Base-by-base conservation (phyloP, 768 basidiomycete species). In the Gloeophyllum trabeum region DNA sequence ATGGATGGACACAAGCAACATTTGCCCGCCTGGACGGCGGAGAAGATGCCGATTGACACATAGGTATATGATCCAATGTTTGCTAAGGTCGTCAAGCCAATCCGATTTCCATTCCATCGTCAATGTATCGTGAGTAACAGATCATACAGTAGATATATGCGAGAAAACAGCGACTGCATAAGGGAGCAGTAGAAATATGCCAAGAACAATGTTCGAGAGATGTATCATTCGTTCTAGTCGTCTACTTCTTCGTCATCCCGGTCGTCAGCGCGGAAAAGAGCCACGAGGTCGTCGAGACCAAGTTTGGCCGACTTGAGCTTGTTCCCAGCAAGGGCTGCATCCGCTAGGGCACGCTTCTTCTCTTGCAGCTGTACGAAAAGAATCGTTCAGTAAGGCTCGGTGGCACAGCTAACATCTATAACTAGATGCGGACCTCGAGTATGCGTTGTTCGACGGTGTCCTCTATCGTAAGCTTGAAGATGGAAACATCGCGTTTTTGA, bases 401-500 rank as follows among this genome's bases (percentile, higher is more conserved):
- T 30, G 28, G 28, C 28, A 30, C 28, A 30, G 28, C 28, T 30
- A 7, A 30, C 28, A 30, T 7, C 28, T 16, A n/a, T n/a, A n/a
- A n/a, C n/a, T n/a, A n/a, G n/a, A n/a, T n/a, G 10, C 28, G 28
- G 16, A 86, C 85, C 51, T 64, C 65, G 24, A 93, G 63, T 47
- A 94, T 90, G 37, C 92, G 79, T 53, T 89, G 79, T 54, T 94
- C 92, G 5, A 96, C 86, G 2, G 89, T 91, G 21, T 77, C 68
- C 32, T 82, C 78, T 43, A 97, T 81, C 51, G 82, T 89, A 23
- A 98, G 73, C 61, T 91, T 91, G 67, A 78, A 87, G 48, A 91
- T 93, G 53, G 83, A 76, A 30, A 96, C 93, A 46, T 83, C 75
- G 21, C 81, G 76, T 38, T 68, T 83, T 62, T 98, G 93, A 5